These are phyloP conservation scores for Fusarium pininemorale DNA, from an alignment of 2,329 filamentous ascomycete genomes.

Conservation along the genomic window DNA sequence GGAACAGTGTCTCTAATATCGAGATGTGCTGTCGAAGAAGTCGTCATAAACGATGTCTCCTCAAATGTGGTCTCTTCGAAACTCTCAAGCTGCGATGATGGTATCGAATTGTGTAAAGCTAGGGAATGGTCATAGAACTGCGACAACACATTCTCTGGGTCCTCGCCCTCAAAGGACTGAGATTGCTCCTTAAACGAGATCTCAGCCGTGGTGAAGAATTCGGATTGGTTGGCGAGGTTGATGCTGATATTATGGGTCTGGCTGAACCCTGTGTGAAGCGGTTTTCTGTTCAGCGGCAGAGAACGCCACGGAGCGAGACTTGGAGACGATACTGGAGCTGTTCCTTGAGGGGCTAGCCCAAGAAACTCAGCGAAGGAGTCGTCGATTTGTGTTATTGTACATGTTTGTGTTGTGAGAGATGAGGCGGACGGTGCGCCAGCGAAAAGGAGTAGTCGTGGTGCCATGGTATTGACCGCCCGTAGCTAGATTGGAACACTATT, in stretches of 20 bases:
- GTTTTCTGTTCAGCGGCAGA: slow-evolving; percentile 57
- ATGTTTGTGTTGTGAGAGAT: slow-evolving; percentile 42
- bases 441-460: slow-evolving; percentile 50
- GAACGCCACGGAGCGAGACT: slow-evolving; percentile 62
- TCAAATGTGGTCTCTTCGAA: slow-evolving; percentile 39
- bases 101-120: slow-evolving; percentile 71
- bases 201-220: slow-evolving; percentile 60
- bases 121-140: slow-evolving; percentile 84
- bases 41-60: slow-evolving; percentile 52
- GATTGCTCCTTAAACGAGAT: slow-evolving; percentile 46
- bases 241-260: slow-evolving; percentile 55
- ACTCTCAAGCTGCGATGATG: slow-evolving; percentile 66
- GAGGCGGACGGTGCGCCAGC: slow-evolving; percentile 48
- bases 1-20: slow-evolving; percentile 38
- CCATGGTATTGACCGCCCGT: slow-evolving; percentile 26
- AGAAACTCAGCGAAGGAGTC: slow-evolving; percentile 42
- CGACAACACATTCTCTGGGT: slow-evolving; percentile 56
- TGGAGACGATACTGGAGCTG: slow-evolving; percentile 42
- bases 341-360: slow-evolving; percentile 9
- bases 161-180: slow-evolving; percentile 42
- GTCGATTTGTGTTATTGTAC: slow-evolving; percentile 44
- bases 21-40: slow-evolving; percentile 45
- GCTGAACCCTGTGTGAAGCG: slow-evolving; percentile 62
- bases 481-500: neutral
- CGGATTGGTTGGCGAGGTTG: slow-evolving; percentile 45